A percentile compares a stretch with the other conserved stretches of the same genome.
These are phyloP conservation scores for Talaromyces adpressus DNA, from an alignment of 495 filamentous ascomycete genomes.

Conservation along the genomic window DNA sequence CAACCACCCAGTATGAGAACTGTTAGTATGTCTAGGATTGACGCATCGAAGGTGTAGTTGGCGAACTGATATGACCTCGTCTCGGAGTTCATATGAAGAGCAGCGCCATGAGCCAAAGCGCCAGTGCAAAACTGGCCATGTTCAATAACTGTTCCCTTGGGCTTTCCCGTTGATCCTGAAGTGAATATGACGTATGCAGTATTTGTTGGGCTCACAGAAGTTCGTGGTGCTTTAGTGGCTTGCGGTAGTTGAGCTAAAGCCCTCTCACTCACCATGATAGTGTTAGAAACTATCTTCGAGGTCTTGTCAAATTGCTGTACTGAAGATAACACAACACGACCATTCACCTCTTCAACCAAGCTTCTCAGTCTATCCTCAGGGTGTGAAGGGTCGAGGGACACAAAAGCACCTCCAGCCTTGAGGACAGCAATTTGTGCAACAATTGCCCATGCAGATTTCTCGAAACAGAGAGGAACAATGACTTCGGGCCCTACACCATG, in stretches of 20 bases:
- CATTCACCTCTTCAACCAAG: slow-evolving; percentile 44
- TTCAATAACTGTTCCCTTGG: slow-evolving; percentile 41
- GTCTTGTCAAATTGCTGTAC: slow-evolving; percentile 22
- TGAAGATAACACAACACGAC: slow-evolving; percentile 33
- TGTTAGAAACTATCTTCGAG: slow-evolving; percentile 23
- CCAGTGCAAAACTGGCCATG: slow-evolving; percentile 32
- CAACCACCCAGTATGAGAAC: slow-evolving; percentile 57
- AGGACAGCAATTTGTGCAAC: slow-evolving; percentile 48
- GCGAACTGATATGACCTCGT: slow-evolving; percentile 63
- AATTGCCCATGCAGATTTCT: slow-evolving; percentile 49
- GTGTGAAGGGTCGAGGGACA: slow-evolving; percentile 49
- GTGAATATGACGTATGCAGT: slow-evolving; percentile 45
- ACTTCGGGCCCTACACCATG: slow-evolving; percentile 37
- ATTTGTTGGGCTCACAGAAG: slow-evolving; percentile 16
- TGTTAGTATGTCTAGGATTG: slow-evolving; percentile 58
- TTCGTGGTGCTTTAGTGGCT: slow-evolving; percentile 9
- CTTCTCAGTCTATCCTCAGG: slow-evolving; percentile 46
- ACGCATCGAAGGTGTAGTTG: slow-evolving; percentile 62
- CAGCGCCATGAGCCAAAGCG: slow-evolving; percentile 23
- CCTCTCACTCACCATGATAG: slow-evolving; percentile 22
- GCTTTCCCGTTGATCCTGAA: slow-evolving; percentile 44
- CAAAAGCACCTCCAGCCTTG: slow-evolving; percentile 53
- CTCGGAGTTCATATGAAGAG: slow-evolving; percentile 36
- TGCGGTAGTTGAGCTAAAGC: slow-evolving; percentile 23
- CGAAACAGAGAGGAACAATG: slow-evolving; percentile 48